A percentile compares a stretch with the other conserved stretches of the same genome.
Conservation (phyloP, 2,329 filamentous ascomycete genomes). For the Leptographium galeiforme region DNA sequence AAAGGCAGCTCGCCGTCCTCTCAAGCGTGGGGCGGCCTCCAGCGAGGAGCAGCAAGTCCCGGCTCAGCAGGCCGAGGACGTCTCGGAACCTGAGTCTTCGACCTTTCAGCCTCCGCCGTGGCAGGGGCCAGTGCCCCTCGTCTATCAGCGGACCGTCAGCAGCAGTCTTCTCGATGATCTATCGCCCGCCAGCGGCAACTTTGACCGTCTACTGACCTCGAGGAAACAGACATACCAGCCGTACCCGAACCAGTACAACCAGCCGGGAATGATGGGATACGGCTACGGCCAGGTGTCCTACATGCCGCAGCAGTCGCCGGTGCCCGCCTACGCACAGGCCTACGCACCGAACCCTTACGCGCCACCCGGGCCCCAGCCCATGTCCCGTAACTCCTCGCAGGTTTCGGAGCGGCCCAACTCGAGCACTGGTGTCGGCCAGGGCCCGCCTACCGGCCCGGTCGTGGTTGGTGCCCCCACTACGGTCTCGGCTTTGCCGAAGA, state of each 20-base stretch:
- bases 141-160: background rate
- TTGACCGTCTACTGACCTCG: conserved; percentile 60
- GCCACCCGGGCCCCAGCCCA: conserved; percentile 43
- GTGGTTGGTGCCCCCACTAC: conserved; percentile 32
- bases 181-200: conserved; percentile 55
- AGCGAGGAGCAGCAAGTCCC: conserved; percentile 11
- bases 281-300: conserved; percentile 21
- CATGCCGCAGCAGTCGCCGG: conserved; percentile 29
- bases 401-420: conserved; percentile 53
- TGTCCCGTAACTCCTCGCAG: conserved; percentile 77
- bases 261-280: conserved; percentile 22
- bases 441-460: conserved; percentile 44
- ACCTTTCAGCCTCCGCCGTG: background rate
- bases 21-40: conserved; percentile 28
- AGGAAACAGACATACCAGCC: conserved; percentile 47
- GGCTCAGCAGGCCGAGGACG: conserved; percentile 4
- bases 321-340: conserved; percentile 36
- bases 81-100: background rate
- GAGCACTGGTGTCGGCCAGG: conserved; percentile 53
- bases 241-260: conserved; percentile 36
- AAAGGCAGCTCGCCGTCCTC: conserved; percentile 22
- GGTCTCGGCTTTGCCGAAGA: conserved; percentile 4
- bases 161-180: conserved; percentile 34
- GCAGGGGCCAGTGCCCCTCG: conserved; percentile 9
- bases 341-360: conserved; percentile 24